A percentile compares a stretch with the other conserved stretches of the same genome.
Conservation (phyloP, 352 stramenopile genomes). For the Pythium guiyangense region DNA sequence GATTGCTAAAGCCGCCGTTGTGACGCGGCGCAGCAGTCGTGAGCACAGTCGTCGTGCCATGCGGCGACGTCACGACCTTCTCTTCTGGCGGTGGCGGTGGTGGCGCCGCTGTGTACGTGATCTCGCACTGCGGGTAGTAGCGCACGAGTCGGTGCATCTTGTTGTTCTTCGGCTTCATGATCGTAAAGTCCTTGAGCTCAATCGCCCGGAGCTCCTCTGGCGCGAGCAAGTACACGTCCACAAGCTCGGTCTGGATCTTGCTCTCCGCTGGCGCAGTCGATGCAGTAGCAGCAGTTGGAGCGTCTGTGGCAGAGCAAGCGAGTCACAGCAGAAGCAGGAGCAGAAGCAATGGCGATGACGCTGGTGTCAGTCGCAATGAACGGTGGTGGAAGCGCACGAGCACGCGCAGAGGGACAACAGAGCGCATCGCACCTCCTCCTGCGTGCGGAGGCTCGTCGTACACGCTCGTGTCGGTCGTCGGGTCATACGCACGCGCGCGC, state of each 20-base stretch:
- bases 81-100: constrained; percentile 50
- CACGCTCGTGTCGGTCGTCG: constrained; percentile 10
- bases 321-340: too few species aligned
- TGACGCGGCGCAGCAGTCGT: constrained; percentile 33
- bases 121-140: constrained; percentile 63
- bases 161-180: constrained; percentile 81
- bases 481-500: constrained; percentile 10
- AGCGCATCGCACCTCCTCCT: too few species aligned
- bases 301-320: too few species aligned
- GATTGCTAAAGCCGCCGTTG: constrained; percentile 72
- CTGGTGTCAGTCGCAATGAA: not conserved
- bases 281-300: not conserved
- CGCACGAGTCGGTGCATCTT: constrained; percentile 67
- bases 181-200: constrained; percentile 77
- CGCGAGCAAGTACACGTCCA: constrained; percentile 71
- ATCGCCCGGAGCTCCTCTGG: constrained; percentile 58
- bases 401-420: too few species aligned
- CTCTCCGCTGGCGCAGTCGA: not conserved
- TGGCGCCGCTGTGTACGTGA: constrained; percentile 62
- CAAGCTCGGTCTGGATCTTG: constrained; percentile 35
- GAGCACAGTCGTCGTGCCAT: constrained; percentile 41
- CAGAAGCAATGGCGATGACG: too few species aligned
- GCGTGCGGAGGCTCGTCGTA: not conserved
- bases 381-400: too few species aligned
- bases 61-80: constrained; percentile 46